Base-by-base conservation (phyloP, 2,329 filamentous ascomycete genomes). In the Xylariomycetidae sp. region DNA sequence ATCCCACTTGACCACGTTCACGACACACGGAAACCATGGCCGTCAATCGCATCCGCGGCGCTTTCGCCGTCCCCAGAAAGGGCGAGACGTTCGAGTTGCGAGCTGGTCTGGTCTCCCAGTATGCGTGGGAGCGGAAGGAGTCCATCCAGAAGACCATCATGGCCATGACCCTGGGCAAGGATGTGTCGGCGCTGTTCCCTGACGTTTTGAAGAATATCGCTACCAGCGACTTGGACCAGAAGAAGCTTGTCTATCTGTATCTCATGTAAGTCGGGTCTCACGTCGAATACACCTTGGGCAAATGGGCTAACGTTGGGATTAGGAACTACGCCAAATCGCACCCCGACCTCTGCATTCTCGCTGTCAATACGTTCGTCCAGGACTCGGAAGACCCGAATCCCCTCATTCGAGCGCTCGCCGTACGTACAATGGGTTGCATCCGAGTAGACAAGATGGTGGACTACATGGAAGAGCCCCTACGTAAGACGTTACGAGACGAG, bases 321-420 rank as follows among this genome's bases (percentile, higher is more conserved):
- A 95, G 88, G 88, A 98, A 98, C 64, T 98, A 98, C 64, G 92
- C 92, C 53, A 98, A 98, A 70, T 95, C 90, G 47, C 92, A 98
- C 64, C 92, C 92, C 19, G 92, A 98, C 58, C 79, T 98, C 22
- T 98, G 92, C 61, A 98, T 98, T 64, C 79, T 98, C 49, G 92
- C 92, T 47, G 92, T 98, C 56, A 98, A 98, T 60, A 98, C 92
- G 10, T 98, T 98, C 55, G 92, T 96, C 5, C 92, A 98, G 72
- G 92, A 98, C 60, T 92, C 92, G 12, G 92, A 98, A 75, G 92
- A 98, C 54, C 92, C 92, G 26, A 98, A 98, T 56, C 92, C 92
- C 10, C 75, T 98, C 16, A 87, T 98, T 53, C 75, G 92, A 70
- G 92, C 92, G 31, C 74, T 98, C 32, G 92, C 92, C 35, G 94